phyloP scores from a whole-genome alignment of 176 grass and related monocot genomes.

The Paspalum vaginatum region DNA sequence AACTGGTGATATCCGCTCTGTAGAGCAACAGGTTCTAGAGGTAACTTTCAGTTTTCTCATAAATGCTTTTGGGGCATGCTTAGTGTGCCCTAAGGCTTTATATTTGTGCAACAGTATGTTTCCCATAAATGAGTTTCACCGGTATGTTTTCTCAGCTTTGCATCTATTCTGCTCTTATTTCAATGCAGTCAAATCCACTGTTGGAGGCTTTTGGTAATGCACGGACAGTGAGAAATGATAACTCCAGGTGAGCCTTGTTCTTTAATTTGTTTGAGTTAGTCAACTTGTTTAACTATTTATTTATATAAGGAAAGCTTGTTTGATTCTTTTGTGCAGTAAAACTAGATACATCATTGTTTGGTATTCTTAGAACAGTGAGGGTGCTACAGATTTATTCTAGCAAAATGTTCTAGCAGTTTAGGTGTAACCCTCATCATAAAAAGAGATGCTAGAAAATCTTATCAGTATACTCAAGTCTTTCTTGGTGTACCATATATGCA shows the following conservation, averaged over 20 bases:
- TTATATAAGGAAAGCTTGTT: neutral
- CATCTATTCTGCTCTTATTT: constrained; percentile 31
- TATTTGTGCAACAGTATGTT: neutral
- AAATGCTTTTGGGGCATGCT: neutral
- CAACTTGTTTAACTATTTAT: constrained; percentile 20
- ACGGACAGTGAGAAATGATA: constrained; percentile 85
- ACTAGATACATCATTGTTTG: neutral
- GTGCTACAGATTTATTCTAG: constrained; percentile 1
- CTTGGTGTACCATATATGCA: no score
- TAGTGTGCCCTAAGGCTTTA: constrained; percentile 4
- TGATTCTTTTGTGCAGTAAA: neutral
- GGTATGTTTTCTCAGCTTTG: constrained; percentile 14
- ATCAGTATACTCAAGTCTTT: constrained; percentile 1
- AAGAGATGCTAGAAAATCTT: constrained; percentile 1
- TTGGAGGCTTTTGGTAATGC: constrained; percentile 95
- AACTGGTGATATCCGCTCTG: constrained; percentile 66
- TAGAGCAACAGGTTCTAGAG: constrained; percentile 93
- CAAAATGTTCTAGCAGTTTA: neutral
- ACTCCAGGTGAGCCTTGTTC: constrained; percentile 67
- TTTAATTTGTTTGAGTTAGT: neutral
- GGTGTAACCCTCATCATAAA: constrained; percentile 3
- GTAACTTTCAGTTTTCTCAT: constrained; percentile 48
- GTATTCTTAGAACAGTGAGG: constrained; percentile 2
- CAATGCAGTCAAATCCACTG: constrained; percentile 84
- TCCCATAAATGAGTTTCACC: neutral